Evolutionary conservation across 257 asterid species (phyloP).

Genomic region (Capsicum chinense): DNA sequence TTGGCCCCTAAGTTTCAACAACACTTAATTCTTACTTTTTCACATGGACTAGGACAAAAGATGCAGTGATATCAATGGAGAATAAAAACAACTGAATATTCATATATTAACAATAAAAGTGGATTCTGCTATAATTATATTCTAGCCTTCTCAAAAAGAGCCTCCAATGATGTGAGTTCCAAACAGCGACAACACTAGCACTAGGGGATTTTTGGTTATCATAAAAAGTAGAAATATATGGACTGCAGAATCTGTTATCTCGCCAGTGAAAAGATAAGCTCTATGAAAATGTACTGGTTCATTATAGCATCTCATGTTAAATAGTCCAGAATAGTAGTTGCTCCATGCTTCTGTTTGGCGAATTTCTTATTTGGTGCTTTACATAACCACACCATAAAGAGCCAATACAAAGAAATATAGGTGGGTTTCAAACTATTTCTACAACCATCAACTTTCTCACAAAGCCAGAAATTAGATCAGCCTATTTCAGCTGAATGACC

Average conservation of each 20-base stretch:
- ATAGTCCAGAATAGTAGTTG: neutral
- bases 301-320: slow-evolving; percentile 20
- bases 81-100: neutral
- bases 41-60: neutral
- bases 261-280: neutral
- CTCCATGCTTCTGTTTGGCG: neutral
- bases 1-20: neutral
- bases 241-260: neutral
- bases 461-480: slow-evolving; percentile 9
- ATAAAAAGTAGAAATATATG: neutral
- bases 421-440: slow-evolving; percentile 18
- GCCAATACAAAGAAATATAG: slow-evolving; percentile 3
- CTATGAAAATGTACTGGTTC: neutral
- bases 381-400: neutral
- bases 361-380: slow-evolving; percentile 15
- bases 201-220: neutral
- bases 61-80: neutral
- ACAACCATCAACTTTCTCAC: neutral
- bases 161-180: neutral
- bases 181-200: neutral
- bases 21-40: neutral
- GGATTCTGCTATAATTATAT: neutral
- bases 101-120: neutral
- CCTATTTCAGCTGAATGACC: neutral
- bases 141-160: neutral